Conservation (phyloP, 2,329 filamentous ascomycete genomes). For the Fusarium annulatum region DNA sequence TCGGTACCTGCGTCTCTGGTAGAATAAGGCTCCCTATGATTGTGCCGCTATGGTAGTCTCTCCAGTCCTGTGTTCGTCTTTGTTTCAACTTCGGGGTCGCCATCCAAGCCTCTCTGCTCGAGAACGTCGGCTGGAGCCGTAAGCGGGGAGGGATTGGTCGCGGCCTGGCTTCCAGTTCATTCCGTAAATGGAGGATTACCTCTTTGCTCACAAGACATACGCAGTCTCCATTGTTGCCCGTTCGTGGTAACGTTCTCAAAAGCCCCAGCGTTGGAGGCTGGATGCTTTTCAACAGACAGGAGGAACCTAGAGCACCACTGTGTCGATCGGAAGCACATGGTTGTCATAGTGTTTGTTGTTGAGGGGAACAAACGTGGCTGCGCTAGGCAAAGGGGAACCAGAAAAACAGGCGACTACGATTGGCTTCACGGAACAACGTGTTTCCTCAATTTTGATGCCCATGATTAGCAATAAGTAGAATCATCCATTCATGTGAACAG, state of each 20-base stretch:
- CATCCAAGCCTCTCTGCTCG: conserved; percentile 28
- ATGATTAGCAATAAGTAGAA: not conserved
- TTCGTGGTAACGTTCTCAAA: conserved; percentile 13
- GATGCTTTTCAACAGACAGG: conserved; percentile 19
- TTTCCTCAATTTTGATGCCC: not conserved
- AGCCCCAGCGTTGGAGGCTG: conserved; percentile 24
- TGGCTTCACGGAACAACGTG: conserved; percentile 21
- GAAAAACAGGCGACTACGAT: not conserved
- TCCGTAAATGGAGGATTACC: conserved; percentile 4
- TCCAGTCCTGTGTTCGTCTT: not conserved
- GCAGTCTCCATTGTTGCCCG: conserved; percentile 10
- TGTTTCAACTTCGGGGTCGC: conserved; percentile 22
- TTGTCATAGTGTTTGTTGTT: conserved; percentile 13
- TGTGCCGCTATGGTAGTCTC: not conserved
- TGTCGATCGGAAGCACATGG: conserved; percentile 15
- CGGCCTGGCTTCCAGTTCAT: not conserved
- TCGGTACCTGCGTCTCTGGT: conserved; percentile 22
- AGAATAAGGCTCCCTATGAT: conserved; percentile 4
- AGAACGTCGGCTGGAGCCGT: conserved; percentile 23
- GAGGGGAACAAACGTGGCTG: conserved; percentile 20
- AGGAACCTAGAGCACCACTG: conserved; percentile 10
- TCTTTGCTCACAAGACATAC: not conserved
- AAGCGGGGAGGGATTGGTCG: conserved; percentile 4
- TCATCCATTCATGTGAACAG: conserved; percentile 5
- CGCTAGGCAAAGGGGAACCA: conserved; percentile 12